phyloP scores from a whole-genome alignment of 2,329 filamentous ascomycete genomes.

The Camptophora hylomeconis region DNA sequence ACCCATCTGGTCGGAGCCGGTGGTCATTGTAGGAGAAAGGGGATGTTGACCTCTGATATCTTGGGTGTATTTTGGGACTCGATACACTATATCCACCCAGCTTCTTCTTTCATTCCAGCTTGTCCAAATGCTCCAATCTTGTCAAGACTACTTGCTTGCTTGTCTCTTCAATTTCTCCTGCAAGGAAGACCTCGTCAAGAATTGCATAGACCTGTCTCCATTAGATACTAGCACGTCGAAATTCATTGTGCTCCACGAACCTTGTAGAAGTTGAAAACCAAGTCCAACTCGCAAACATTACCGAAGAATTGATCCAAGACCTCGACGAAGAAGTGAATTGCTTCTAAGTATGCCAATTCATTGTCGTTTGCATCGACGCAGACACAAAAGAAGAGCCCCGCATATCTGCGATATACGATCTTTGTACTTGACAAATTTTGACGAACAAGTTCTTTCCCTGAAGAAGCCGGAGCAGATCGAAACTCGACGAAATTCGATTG shows the following conservation, averaged over 20 bases:
- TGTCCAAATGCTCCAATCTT: constrained; percentile 86
- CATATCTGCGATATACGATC: constrained; percentile 94
- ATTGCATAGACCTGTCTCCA: constrained; percentile 73
- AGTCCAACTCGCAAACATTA: constrained; percentile 94
- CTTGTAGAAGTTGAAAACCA: constrained; percentile 64
- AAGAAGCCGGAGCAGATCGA: constrained; percentile 22
- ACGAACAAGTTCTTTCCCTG: constrained; percentile 13
- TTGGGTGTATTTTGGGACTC: too few relatives aligned
- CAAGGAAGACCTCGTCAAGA: constrained; percentile 92
- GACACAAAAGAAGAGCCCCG: constrained; percentile 96
- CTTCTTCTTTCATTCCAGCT: constrained; percentile 57
- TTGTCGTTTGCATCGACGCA: constrained; percentile 99
- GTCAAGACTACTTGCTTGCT: constrained; percentile 97
- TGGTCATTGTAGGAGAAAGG: too few relatives aligned
- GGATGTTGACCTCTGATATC: too few relatives aligned
- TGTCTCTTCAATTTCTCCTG: constrained; percentile 96
- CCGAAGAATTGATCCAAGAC: constrained; percentile 97
- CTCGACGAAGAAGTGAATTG: constrained; percentile 98
- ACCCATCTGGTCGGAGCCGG: too few relatives aligned
- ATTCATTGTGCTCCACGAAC: constrained; percentile 25
- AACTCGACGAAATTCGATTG: constrained; percentile 98
- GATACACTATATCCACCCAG: too few relatives aligned
- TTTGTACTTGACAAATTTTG: constrained; percentile 47
- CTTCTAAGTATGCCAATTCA: constrained; percentile 90
- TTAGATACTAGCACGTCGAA: constrained; percentile 1